Conservation (phyloP, 1,284 basidiomycete species). For the Sanghuangporus sanghuang region DNA sequence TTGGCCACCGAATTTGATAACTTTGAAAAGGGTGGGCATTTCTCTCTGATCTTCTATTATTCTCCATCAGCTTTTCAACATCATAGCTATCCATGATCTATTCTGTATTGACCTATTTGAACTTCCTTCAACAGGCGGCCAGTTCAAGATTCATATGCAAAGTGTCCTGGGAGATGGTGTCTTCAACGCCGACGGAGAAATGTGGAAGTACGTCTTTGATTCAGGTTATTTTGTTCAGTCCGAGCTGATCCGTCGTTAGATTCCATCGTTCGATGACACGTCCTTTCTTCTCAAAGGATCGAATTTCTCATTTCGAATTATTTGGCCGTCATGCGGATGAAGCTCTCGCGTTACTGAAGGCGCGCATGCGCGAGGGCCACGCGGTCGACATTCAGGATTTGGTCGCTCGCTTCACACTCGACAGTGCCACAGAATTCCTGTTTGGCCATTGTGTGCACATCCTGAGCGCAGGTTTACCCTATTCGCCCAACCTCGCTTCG, state of each 20-base stretch:
- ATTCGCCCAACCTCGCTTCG: constrained; percentile 22
- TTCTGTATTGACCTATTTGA: neutral
- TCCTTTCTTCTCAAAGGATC: constrained; percentile 25
- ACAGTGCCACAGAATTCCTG: constrained; percentile 36
- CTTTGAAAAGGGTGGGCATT: constrained; percentile 36
- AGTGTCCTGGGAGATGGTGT: constrained; percentile 40
- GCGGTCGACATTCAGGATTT: constrained; percentile 45
- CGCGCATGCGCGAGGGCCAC: constrained; percentile 35
- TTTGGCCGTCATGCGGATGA: constrained; percentile 26
- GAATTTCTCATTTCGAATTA: constrained; percentile 24
- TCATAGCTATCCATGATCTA: neutral
- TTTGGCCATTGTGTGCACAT: constrained; percentile 33
- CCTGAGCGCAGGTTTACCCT: constrained; percentile 28
- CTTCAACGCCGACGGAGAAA: constrained; percentile 40
- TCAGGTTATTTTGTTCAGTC: neutral
- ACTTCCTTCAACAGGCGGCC: constrained; percentile 20
- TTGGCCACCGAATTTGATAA: constrained; percentile 38
- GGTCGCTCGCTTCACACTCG: constrained; percentile 33
- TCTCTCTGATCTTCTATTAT: neutral
- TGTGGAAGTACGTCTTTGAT: constrained; percentile 19
- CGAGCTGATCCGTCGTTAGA: neutral
- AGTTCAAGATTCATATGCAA: constrained; percentile 28
- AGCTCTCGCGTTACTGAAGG: constrained; percentile 27
- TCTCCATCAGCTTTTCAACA: neutral
- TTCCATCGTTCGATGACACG: constrained; percentile 26